Evolutionary conservation across 768 basidiomycete genomes (phyloP), one percentile per base, ranked within the genome.

Genomic region (Mycena polygramma): DNA sequence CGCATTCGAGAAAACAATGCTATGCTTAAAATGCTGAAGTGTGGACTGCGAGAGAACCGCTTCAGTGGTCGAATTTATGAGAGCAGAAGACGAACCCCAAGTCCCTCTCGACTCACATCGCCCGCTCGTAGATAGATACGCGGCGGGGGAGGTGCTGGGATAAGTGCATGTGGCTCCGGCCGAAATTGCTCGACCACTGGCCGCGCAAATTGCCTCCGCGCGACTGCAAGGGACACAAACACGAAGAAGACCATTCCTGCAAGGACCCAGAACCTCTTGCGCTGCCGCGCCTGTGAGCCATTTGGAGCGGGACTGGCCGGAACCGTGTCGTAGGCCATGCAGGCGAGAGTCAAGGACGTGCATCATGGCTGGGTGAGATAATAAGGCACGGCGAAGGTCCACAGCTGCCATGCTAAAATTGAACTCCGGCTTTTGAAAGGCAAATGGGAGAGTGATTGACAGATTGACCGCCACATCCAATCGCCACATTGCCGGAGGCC

Each of bases 11-110:
- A 71, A 52, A 26, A 71, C 64, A 41, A 71, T 71, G 53, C 59
- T 52, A 10, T 71, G 64, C 45, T 71, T 71, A 35, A 71, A 66
- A 54, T 66, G 69, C 45, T 71, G 69, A 17, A 71, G 64, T 35
- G 65, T 66, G 53, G 69, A 71, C 69, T 71, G 51, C 46, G 15
- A 37, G 26, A 19, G 26, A 69, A 69, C 24, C 9, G 48, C 49
- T 39, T 69, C 20, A 68, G 43, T 37, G 46, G 35, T 54, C 45
- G 59, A 55, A 67, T 35, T 45, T 17, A 35, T 57, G 24, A 54
- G 9, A 39, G 36, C 22, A 41, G 39, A 63, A 57, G 37, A 69
- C 68, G 54, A 39, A 69, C 68, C 13, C 68, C 68, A 24, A 69
- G 54, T 45, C 68, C 68, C 62, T 69, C 68, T 53, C 17, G 39